Percentiles rank a stretch among this genome's conserved stretches.
These are phyloP conservation scores for Phytophthora melonis DNA, from an alignment of 352 stramenopile species.

Conservation along the genomic window DNA sequence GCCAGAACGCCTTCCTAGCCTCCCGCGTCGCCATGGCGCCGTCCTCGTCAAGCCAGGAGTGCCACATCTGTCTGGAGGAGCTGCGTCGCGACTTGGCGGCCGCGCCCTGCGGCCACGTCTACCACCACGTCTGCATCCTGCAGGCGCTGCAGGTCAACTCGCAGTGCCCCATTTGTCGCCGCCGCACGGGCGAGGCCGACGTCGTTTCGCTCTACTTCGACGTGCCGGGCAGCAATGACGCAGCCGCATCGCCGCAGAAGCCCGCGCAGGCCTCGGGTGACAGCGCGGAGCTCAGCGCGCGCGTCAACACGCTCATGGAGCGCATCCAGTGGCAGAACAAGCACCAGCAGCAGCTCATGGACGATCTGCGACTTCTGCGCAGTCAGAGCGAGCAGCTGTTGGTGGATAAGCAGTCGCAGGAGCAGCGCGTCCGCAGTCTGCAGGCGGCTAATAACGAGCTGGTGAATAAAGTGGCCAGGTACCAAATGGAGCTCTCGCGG, in stretches of 20 bases:
- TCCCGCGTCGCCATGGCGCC: conserved; percentile 13
- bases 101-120: conserved; percentile 79
- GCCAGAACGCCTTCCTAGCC: background rate
- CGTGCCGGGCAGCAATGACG: conserved; percentile 33
- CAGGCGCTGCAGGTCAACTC: conserved; percentile 77
- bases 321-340: conserved; percentile 84
- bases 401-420: conserved; percentile 67
- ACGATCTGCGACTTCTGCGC: conserved; percentile 67
- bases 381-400: conserved; percentile 73
- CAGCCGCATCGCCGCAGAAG: background rate
- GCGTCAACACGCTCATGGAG: conserved; percentile 71
- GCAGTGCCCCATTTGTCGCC: conserved; percentile 80
- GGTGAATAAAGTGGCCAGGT: conserved; percentile 77
- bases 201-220: conserved; percentile 79
- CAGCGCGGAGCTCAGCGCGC: conserved; percentile 53
- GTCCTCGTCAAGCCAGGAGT: conserved; percentile 56
- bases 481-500: conserved; percentile 77
- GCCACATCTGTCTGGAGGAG: conserved; percentile 87
- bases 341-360: conserved; percentile 66
- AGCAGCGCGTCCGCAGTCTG: conserved; percentile 57
- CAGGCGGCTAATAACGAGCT: conserved; percentile 66
- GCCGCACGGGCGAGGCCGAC: conserved; percentile 48
- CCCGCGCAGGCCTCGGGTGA: conserved; percentile 28
- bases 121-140: conserved; percentile 74
- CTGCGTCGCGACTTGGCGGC: conserved; percentile 66